A percentile compares a stretch with the other conserved stretches of the same genome.
These are phyloP conservation scores for Kwoniella newhampshirensis DNA, from an alignment of 768 basidiomycete species.

Conservation along the genomic window DNA sequence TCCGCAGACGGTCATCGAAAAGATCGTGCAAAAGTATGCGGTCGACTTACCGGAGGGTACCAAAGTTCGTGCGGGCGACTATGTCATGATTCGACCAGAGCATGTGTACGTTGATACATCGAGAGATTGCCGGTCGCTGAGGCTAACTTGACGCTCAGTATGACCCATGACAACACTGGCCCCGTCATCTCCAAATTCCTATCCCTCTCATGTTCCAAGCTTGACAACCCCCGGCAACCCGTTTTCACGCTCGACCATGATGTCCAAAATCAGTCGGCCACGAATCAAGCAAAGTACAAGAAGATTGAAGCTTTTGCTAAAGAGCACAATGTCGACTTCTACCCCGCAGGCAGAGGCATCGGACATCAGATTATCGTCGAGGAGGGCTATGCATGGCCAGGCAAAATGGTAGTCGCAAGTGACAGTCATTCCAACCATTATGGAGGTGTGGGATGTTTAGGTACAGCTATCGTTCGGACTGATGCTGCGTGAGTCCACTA, in stretches of 20 bases:
- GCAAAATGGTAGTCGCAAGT: conserved; percentile 91
- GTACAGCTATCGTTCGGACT: conserved; percentile 91
- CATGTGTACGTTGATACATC: conserved; percentile 65
- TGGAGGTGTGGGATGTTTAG: conserved; percentile 93
- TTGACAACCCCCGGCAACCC: conserved; percentile 75
- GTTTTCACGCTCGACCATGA: conserved; percentile 99
- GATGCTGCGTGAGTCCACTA: conserved; percentile 43
- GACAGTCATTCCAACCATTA: conserved; percentile 99
- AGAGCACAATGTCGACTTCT: conserved; percentile 83
- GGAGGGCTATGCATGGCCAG: conserved; percentile 96
- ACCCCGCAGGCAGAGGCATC: conserved; percentile 94
- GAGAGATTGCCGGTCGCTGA: background rate
- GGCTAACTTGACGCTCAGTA: conserved; percentile 32
- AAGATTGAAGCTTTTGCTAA: conserved; percentile 88
- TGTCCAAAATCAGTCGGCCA: conserved; percentile 87
- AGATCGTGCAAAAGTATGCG: conserved; percentile 95
- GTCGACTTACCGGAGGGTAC: conserved; percentile 81
- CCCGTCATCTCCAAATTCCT: conserved; percentile 98
- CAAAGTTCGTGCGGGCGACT: conserved; percentile 88
- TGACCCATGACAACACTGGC: conserved; percentile 81
- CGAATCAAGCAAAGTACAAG: conserved; percentile 89
- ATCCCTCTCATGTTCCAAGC: conserved; percentile 83
- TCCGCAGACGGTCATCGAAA: conserved; percentile 86
- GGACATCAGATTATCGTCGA: conserved; percentile 97
- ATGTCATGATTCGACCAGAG: conserved; percentile 98